Evolutionary conservation across 352 stramenopile species (phyloP).

Genomic region (Globisporangium solare): DNA sequence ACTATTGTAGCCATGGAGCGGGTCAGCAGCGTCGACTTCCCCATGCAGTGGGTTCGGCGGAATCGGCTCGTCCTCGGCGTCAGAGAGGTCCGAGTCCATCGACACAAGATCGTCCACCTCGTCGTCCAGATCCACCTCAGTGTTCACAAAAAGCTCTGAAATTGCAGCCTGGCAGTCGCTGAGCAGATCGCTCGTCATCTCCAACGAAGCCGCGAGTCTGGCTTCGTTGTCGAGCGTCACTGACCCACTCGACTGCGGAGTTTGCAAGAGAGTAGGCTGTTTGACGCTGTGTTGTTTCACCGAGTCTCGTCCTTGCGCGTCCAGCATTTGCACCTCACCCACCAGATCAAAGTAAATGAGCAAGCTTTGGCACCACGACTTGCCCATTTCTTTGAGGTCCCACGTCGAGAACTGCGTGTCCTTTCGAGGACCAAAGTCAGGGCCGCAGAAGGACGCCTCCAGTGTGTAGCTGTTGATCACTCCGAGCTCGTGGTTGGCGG

Average conservation of each 20-base stretch:
- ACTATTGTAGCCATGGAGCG: slow-evolving; percentile 27
- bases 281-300: background rate
- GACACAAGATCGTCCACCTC: slow-evolving; percentile 10
- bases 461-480: slow-evolving; percentile 88
- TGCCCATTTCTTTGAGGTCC: slow-evolving; percentile 75
- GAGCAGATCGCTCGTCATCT: slow-evolving; percentile 33
- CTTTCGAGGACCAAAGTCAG: slow-evolving; percentile 59
- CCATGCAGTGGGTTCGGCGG: slow-evolving; percentile 23
- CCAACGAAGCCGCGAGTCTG: slow-evolving; percentile 3
- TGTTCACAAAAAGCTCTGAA: slow-evolving; percentile 42
- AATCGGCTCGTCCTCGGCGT: slow-evolving; percentile 60
- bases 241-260: background rate
- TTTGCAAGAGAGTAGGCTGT: background rate
- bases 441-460: slow-evolving; percentile 88
- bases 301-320: slow-evolving; percentile 14
- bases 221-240: no score
- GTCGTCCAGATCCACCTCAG: slow-evolving; percentile 21
- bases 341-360: slow-evolving; percentile 70
- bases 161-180: slow-evolving; percentile 61
- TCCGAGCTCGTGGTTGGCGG: slow-evolving; percentile 84
- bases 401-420: slow-evolving; percentile 74
- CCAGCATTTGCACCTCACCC: slow-evolving; percentile 34
- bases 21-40: slow-evolving; percentile 5
- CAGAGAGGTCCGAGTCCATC: slow-evolving; percentile 61
- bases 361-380: slow-evolving; percentile 67